Base-by-base conservation (phyloP, 768 basidiomycete species). In the Russula emetica region DNA sequence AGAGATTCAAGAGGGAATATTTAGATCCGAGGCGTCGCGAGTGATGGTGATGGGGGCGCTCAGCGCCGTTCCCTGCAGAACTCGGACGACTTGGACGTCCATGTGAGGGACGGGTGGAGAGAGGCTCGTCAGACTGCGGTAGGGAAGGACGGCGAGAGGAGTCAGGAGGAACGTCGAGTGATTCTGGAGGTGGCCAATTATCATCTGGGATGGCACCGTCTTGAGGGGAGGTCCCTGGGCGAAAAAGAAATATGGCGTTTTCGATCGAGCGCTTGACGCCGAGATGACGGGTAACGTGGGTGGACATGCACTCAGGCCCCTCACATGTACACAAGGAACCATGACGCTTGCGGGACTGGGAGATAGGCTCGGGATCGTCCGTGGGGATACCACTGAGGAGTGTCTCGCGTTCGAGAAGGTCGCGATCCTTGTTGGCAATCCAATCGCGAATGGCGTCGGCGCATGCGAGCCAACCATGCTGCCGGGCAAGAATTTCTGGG, bases 211-310 rank as follows among this genome's bases (percentile, higher is more conserved):
- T 20, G 22, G 34, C 26, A n/a, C 40, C 30, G 44, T 64, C 66
- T 60, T 66, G 66, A 22, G 53, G 40, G 40, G 57, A 55, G 47
- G 40, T 55, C 0, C 58, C 66, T 18, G 62, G 20, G 18, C 63
- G 58, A 62, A 66, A 51, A 14, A 55, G 60, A 30, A 57, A 60
- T 54, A 69, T 32, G 5, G 85, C 83, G 49, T 85, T 87, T 71
- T 93, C 91, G 63, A 91, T 83, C 1, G 90, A 92, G 45, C 85
- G 84, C 73, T 93, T 92, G 64, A 92, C 81, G 60, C 86, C 85
- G 44, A 92, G 66, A 38, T 84, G 82, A 51, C 50, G 64, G 36
- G 57, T 57, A 49, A 32, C 55, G 32, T 65, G 53, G 24, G 57
- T 34, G 36, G 62, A 40, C 52, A 59, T 36, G 26, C 58, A 64